A percentile compares a stretch with the other conserved stretches of the same genome.
Evolutionary conservation across 2,329 filamentous ascomycete species (phyloP).

Genomic region (Hymenoscyphus fraxineus): DNA sequence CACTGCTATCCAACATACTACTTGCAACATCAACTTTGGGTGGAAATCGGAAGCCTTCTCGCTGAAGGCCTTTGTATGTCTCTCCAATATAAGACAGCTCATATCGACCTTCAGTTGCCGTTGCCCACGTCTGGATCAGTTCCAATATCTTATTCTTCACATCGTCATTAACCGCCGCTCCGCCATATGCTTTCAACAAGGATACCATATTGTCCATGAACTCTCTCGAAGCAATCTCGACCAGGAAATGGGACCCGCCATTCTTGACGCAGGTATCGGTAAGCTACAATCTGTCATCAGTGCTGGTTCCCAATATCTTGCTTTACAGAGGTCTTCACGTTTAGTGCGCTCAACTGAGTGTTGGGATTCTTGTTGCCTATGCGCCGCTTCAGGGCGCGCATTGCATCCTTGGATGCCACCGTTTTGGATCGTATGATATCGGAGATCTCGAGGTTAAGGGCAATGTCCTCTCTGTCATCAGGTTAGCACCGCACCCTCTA

Average conservation of each 20-base stretch:
- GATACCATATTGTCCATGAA: constrained; percentile 98
- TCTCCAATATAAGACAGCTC: constrained; percentile 84
- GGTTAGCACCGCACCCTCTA: constrained; percentile 25
- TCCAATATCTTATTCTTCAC: constrained; percentile 90
- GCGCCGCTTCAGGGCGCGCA: constrained; percentile 90
- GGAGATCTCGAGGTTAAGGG: constrained; percentile 95
- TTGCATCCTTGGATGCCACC: constrained; percentile 94
- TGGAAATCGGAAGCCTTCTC: constrained; percentile 84
- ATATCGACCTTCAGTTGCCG: constrained; percentile 78
- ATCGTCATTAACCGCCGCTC: constrained; percentile 72
- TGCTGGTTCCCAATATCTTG: background rate
- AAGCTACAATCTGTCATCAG: constrained; percentile 50
- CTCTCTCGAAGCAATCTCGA: constrained; percentile 92
- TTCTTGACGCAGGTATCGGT: constrained; percentile 99
- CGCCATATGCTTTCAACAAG: constrained; percentile 75
- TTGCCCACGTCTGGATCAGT: constrained; percentile 89
- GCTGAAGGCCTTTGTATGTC: constrained; percentile 76
- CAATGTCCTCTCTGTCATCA: constrained; percentile 77
- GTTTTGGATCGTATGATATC: constrained; percentile 97
- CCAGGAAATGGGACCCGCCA: constrained; percentile 89
- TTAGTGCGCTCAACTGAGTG: constrained; percentile 89
- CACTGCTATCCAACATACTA: constrained; percentile 96
- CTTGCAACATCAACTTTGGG: constrained; percentile 83
- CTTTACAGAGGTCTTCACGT: constrained; percentile 50
- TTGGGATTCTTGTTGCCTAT: constrained; percentile 98